Evolutionary conservation across 129 eudicot genomes (phyloP).

Genomic region (Smallanthus sonchifolius): DNA sequence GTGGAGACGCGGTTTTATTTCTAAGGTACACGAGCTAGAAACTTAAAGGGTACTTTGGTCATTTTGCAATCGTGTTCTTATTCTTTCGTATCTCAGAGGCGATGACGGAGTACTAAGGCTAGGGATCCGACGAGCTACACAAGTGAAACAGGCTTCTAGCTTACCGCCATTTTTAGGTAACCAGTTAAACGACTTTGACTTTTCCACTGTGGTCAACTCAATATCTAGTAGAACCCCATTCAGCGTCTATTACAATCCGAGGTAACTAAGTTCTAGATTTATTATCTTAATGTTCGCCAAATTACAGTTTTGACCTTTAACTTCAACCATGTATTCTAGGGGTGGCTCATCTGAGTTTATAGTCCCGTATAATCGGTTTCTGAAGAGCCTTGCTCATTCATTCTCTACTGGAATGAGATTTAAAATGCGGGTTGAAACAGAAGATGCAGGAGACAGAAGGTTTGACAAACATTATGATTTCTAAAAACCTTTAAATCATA

Average conservation of each 20-base stretch:
- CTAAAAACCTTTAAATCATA: not conserved
- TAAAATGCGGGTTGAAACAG: constrained; percentile 73
- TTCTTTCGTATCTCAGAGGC: constrained; percentile 39
- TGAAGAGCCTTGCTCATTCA: constrained; percentile 47
- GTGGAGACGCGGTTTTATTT: constrained; percentile 97
- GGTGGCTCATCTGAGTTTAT: constrained; percentile 54
- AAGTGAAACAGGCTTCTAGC: constrained; percentile 34
- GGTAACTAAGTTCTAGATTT: constrained; percentile 27
- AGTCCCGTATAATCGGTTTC: constrained; percentile 57
- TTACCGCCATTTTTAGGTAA: constrained; percentile 36
- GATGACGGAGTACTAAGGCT: constrained; percentile 90
- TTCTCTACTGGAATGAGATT: constrained; percentile 80
- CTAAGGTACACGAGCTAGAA: constrained; percentile 48
- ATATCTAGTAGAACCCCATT: constrained; percentile 48
- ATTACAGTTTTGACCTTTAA: not conserved
- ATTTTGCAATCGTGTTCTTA: not conserved
- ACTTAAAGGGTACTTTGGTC: not conserved
- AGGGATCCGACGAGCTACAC: constrained; percentile 84
- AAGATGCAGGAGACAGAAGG: constrained; percentile 90
- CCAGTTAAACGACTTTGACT: constrained; percentile 36
- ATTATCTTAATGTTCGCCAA: not conserved
- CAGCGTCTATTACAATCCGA: constrained; percentile 73
- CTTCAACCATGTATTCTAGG: constrained; percentile 28
- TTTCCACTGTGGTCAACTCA: constrained; percentile 47
- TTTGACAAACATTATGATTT: constrained; percentile 8